phyloP scores from a whole-genome alignment of 2,329 filamentous ascomycete species.

The Geosmithia putterillii region DNA sequence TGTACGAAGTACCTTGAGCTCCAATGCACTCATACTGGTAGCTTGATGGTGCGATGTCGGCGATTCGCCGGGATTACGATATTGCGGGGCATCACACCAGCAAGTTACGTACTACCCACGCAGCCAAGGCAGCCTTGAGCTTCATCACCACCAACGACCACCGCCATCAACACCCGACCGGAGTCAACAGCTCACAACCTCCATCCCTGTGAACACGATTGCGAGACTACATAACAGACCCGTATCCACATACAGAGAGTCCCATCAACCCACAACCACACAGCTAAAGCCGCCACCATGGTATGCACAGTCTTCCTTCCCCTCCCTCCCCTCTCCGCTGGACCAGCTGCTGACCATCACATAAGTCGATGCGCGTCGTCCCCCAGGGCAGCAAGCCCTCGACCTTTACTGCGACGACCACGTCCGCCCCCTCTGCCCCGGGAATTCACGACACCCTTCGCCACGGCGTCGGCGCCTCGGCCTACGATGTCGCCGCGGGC shows the following conservation, averaged over 20 bases:
- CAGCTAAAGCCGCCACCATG: conserved; percentile 30
- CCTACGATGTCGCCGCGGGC: conserved; percentile 30
- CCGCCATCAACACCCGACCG: not conserved
- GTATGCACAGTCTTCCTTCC: conserved; percentile 19
- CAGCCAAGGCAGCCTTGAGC: conserved; percentile 6
- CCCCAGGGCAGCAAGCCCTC: conserved; percentile 59
- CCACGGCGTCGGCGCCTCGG: conserved; percentile 59
- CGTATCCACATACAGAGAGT: too few species aligned
- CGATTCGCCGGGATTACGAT: not conserved
- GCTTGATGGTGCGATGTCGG: not conserved
- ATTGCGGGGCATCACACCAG: not conserved
- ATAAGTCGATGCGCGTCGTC: conserved; percentile 78
- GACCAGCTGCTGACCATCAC: conserved; percentile 8
- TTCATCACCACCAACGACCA: conserved; percentile 5
- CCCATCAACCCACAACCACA: conserved; percentile 3
- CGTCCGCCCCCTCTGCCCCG: conserved; percentile 77
- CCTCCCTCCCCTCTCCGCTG: conserved; percentile 1
- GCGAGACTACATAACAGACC: too few species aligned
- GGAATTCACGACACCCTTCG: conserved; percentile 92
- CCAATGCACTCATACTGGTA: too few species aligned
- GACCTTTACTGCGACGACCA: conserved; percentile 47
- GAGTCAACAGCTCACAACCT: conserved; percentile 5
- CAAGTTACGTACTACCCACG: conserved; percentile 1
- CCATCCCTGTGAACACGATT: not conserved
- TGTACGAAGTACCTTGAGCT: too few species aligned